Conservation (phyloP, 2,329 filamentous ascomycete genomes). For the Paecilomyces sp. region DNA sequence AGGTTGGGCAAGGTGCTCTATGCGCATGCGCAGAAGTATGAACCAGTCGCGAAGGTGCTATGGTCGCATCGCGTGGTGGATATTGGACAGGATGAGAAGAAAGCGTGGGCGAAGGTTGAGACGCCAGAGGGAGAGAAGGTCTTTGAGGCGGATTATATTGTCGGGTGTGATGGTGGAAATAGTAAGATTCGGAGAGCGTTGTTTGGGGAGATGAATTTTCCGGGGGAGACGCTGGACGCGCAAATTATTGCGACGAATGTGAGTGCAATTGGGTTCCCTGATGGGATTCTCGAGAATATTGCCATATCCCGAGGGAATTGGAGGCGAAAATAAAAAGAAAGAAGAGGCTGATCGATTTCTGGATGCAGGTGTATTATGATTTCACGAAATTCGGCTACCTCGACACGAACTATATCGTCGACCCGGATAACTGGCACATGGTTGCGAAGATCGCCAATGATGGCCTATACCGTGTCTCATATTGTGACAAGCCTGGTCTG, state of each 20-base stretch:
- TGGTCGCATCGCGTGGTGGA: constrained; percentile 44
- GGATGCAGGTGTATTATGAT: constrained; percentile 52
- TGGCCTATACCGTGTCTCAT: constrained; percentile 57
- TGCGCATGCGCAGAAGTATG: constrained; percentile 26
- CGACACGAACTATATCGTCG: constrained; percentile 50
- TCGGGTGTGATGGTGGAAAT: constrained; percentile 48
- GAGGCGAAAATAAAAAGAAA: too few relatives aligned
- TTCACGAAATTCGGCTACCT: constrained; percentile 38
- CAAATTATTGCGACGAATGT: constrained; percentile 59
- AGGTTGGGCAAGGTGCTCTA: constrained; percentile 37
- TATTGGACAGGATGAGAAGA: constrained; percentile 40
- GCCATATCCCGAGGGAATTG: too few relatives aligned
- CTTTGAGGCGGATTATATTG: constrained; percentile 44
- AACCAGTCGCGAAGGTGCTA: constrained; percentile 24
- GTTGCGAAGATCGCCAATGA: constrained; percentile 53
- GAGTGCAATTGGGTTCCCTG: constrained; percentile 10
- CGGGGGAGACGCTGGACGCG: constrained; percentile 53
- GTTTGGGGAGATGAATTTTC: constrained; percentile 46
- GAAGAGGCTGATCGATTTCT: background rate
- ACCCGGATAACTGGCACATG: constrained; percentile 58
- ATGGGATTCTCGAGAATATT: too few relatives aligned
- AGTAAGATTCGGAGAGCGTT: constrained; percentile 39
- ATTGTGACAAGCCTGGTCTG: constrained; percentile 51
- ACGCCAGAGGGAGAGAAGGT: constrained; percentile 6
- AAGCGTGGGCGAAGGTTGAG: constrained; percentile 35